Conservation (phyloP, 345 rosid genomes). For the Mallotus nudiflorus region DNA sequence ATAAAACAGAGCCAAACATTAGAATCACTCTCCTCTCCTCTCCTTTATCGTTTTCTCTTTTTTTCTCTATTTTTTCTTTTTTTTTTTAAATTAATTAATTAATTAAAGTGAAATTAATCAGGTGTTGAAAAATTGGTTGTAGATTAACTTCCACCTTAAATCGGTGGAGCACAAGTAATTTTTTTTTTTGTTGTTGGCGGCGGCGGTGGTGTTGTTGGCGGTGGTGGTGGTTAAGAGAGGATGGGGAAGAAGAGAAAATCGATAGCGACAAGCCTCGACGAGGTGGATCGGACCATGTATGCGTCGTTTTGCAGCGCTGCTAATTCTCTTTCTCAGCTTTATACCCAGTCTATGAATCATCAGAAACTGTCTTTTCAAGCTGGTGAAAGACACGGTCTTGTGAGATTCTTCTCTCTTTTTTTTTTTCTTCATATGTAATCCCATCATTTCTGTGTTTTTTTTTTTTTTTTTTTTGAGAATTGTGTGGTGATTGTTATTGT, state of each 20-base stretch:
- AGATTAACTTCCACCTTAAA: background rate
- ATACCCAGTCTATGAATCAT: conserved; percentile 43
- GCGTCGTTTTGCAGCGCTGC: conserved; percentile 89
- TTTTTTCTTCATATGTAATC: too few relatives aligned
- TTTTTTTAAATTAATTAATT: background rate
- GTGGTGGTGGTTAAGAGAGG: background rate
- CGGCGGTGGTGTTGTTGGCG: background rate
- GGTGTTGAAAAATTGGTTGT: background rate
- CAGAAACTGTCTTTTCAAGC: conserved; percentile 37
- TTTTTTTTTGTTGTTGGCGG: background rate
- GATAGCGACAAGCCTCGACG: conserved; percentile 75
- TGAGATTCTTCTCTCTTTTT: conserved; percentile 1
- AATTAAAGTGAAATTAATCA: background rate
- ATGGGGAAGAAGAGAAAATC: conserved; percentile 97
- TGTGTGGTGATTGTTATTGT: background rate
- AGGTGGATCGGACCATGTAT: conserved; percentile 90
- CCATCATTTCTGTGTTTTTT: background rate
- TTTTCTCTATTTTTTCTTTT: background rate
- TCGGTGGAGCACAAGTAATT: background rate
- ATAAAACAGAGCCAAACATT: background rate
- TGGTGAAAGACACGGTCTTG: conserved; percentile 34
- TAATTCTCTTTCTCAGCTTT: conserved; percentile 91
- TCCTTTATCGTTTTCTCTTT: background rate
- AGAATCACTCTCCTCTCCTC: too few relatives aligned
- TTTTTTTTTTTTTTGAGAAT: background rate